Percentiles rank a stretch among this genome's conserved stretches.
Evolutionary conservation across 352 stramenopile species (phyloP).

Genomic region (Aphanomyces euteiches): DNA sequence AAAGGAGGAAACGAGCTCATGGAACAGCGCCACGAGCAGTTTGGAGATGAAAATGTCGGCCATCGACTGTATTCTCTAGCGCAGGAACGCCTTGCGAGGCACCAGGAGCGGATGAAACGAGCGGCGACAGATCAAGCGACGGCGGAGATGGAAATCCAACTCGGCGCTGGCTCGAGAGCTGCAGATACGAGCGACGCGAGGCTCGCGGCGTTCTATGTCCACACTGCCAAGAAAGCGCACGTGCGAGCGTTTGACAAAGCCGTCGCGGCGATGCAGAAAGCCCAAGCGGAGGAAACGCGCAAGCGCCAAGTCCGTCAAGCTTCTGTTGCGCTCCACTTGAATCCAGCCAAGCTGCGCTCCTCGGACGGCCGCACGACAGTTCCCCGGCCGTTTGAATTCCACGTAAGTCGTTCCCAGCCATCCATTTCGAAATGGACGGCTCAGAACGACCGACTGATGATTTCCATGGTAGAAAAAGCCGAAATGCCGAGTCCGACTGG

Average conservation of each 20-base stretch:
- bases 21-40: too few species aligned
- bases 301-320: neutral
- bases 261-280: slow-evolving; percentile 1
- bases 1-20: neutral
- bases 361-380: slow-evolving; percentile 14
- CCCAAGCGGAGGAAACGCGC: slow-evolving; percentile 8
- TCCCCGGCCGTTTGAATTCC: slow-evolving; percentile 2
- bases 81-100: neutral
- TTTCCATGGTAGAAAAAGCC: too few species aligned
- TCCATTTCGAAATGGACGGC: neutral
- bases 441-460: too few species aligned
- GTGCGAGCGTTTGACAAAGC: slow-evolving; percentile 23
- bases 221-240: neutral
- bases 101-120: neutral
- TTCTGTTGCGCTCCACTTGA: slow-evolving; percentile 11
- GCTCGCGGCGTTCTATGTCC: neutral
- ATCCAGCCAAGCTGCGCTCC: neutral
- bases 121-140: too few species aligned
- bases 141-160: too few species aligned
- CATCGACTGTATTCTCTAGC: slow-evolving; percentile 19
- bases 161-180: too few species aligned
- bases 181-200: too few species aligned
- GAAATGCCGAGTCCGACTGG: too few species aligned
- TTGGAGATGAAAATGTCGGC: too few species aligned
- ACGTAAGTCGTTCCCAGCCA: neutral